Conservation (phyloP, 495 filamentous ascomycete species). For the Xylaria telfairii region DNA sequence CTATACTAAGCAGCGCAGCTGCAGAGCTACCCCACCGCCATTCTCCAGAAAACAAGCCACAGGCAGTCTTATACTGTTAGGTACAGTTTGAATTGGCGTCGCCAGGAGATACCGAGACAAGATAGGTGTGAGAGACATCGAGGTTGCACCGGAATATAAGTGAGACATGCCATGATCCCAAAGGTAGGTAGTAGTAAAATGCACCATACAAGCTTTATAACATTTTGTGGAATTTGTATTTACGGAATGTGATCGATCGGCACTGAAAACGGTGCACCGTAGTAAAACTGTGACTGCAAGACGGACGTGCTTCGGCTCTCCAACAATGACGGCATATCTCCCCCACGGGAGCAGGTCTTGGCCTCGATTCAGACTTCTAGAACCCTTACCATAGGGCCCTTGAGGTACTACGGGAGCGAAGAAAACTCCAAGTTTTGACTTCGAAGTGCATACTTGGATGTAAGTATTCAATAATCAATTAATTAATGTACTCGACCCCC, state of each 20-base stretch:
- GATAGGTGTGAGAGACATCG: not conserved
- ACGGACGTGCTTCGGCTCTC: constrained; percentile 7
- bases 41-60: not conserved
- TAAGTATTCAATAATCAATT: not conserved
- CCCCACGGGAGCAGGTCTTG: constrained; percentile 8
- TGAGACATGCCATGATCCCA: not conserved
- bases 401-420: not conserved
- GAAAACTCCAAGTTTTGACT: not conserved
- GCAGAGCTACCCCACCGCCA: constrained; percentile 2
- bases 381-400: too few relatives aligned
- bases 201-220: not conserved
- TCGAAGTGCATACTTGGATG: not conserved
- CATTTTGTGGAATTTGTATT: not conserved
- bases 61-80: not conserved
- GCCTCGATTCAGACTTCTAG: constrained; percentile 6
- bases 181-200: not conserved
- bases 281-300: not conserved
- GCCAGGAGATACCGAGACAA: not conserved
- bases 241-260: constrained; percentile 10
- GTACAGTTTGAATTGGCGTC: not conserved
- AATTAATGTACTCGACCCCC: not conserved
- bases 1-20: not conserved
- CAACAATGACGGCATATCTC: constrained; percentile 20
- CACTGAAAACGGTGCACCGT: constrained; percentile 5
- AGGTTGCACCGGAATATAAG: constrained; percentile 11